phyloP scores from a whole-genome alignment of 140 eudicot species.

The Flaveria floridana region DNA sequence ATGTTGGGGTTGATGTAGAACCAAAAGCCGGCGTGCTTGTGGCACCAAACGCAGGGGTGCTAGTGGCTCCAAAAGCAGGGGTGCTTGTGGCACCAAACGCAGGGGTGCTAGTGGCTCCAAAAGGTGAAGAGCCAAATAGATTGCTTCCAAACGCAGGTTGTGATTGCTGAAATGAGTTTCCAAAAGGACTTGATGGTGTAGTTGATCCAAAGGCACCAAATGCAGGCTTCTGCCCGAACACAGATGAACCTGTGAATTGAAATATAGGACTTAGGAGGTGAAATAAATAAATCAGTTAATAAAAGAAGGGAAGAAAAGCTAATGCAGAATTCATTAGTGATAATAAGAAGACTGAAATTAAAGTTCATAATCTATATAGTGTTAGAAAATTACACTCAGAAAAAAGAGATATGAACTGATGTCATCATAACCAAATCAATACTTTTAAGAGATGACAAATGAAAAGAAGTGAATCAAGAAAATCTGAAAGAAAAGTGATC shows the following conservation, averaged over 20 bases:
- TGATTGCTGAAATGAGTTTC: slow-evolving; percentile 71
- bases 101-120: slow-evolving; percentile 72
- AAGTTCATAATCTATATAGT: slow-evolving; percentile 6
- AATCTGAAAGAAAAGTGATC: neutral
- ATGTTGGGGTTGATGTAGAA: slow-evolving; percentile 47
- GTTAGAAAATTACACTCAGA: neutral
- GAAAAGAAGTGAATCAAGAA: neutral
- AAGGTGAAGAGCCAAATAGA: slow-evolving; percentile 61
- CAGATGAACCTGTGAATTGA: slow-evolving; percentile 58
- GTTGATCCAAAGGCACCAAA: slow-evolving; percentile 85
- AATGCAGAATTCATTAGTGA: neutral
- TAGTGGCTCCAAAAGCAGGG: slow-evolving; percentile 66
- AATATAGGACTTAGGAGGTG: neutral
- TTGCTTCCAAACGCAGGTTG: slow-evolving; percentile 83
- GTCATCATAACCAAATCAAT: neutral
- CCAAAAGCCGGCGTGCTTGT: slow-evolving; percentile 65
- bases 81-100: slow-evolving; percentile 63
- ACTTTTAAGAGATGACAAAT: neutral
- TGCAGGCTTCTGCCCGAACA: slow-evolving; percentile 82
- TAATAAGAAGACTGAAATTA: neutral
- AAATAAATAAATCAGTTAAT: neutral
- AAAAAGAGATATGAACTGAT: neutral
- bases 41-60: slow-evolving; percentile 66
- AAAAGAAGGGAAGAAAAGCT: neutral
- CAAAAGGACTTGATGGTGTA: slow-evolving; percentile 76